These are phyloP conservation scores for Cercospora nicotianae DNA, from an alignment of 2,329 filamentous ascomycete species.

Conservation along the genomic window DNA sequence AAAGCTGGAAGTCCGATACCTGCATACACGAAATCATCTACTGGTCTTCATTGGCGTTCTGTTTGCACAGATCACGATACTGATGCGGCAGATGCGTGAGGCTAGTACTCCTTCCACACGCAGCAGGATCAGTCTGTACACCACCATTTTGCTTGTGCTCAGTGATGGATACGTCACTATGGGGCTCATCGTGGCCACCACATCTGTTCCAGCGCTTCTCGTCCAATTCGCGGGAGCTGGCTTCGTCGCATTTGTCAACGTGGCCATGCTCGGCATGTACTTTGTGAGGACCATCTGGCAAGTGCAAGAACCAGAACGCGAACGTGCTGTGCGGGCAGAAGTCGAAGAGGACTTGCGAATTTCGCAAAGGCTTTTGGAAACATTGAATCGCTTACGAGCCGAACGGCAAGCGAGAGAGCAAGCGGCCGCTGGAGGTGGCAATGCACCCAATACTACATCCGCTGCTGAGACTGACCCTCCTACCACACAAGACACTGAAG, in stretches of 20 bases:
- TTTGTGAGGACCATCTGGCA: slow-evolving; percentile 69
- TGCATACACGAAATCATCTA: slow-evolving; percentile 51
- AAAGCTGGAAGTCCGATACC: slow-evolving; percentile 57
- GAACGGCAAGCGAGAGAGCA: slow-evolving; percentile 24
- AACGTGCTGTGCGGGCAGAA: slow-evolving; percentile 46
- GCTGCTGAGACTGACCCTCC: background rate
- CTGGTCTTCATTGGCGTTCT: slow-evolving; percentile 54
- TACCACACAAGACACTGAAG: slow-evolving; percentile 23
- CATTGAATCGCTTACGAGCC: slow-evolving; percentile 28
- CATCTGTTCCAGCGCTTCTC: slow-evolving; percentile 57
- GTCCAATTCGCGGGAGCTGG: slow-evolving; percentile 56
- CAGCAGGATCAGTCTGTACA: slow-evolving; percentile 65
- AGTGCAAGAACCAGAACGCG: slow-evolving; percentile 56
- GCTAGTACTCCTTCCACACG: slow-evolving; percentile 64
- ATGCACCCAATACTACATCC: slow-evolving; percentile 11
- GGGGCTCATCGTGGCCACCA: slow-evolving; percentile 54
- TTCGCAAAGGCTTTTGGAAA: slow-evolving; percentile 27
- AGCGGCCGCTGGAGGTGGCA: slow-evolving; percentile 12
- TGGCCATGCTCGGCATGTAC: slow-evolving; percentile 63
- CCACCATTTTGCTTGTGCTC: slow-evolving; percentile 60
- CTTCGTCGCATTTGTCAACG: slow-evolving; percentile 61
- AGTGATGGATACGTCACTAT: slow-evolving; percentile 62
- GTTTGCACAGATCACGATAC: slow-evolving; percentile 55
- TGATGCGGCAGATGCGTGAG: slow-evolving; percentile 64
- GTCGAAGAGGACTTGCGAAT: slow-evolving; percentile 38